Percentiles rank a stretch among this genome's conserved stretches.
Conservation (phyloP, 192 early-diverging fungal species). For the Coemansia aciculifera region DNA sequence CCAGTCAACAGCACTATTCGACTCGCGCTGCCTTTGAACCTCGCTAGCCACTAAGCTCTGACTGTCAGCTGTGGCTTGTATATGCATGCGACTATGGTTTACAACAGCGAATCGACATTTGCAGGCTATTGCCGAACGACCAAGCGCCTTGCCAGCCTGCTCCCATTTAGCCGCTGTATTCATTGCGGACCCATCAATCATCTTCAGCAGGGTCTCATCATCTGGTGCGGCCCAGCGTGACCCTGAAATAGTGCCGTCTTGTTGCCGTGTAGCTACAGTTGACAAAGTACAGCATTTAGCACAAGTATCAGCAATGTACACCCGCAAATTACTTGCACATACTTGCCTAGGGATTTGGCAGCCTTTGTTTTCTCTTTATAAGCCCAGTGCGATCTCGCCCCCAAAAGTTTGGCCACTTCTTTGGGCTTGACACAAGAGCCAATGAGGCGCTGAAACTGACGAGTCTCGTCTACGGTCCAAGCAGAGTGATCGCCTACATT, state of each 20-base stretch:
- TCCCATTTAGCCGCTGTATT: background rate
- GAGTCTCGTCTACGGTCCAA: background rate
- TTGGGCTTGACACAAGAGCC: background rate
- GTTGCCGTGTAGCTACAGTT: background rate
- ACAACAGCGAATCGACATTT: background rate
- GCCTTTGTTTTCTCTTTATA: background rate
- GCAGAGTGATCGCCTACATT: background rate
- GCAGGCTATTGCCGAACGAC: background rate
- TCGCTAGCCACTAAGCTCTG: background rate
- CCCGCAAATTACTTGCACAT: background rate
- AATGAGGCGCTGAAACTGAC: background rate
- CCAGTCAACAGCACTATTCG: conserved; percentile 4
- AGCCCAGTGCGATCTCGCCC: too few relatives aligned
- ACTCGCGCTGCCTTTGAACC: background rate
- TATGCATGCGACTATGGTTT: background rate
- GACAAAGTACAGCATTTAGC: background rate
- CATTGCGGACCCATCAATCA: background rate
- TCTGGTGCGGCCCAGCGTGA: background rate
- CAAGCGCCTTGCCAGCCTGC: background rate
- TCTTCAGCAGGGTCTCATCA: background rate
- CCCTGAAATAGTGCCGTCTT: background rate
- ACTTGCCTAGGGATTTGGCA: background rate
- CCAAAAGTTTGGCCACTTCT: background rate
- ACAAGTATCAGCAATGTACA: background rate
- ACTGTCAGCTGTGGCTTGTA: background rate